Conservation (phyloP, 371 early-diverging fungal genomes). For the Coemansia sp. region DNA sequence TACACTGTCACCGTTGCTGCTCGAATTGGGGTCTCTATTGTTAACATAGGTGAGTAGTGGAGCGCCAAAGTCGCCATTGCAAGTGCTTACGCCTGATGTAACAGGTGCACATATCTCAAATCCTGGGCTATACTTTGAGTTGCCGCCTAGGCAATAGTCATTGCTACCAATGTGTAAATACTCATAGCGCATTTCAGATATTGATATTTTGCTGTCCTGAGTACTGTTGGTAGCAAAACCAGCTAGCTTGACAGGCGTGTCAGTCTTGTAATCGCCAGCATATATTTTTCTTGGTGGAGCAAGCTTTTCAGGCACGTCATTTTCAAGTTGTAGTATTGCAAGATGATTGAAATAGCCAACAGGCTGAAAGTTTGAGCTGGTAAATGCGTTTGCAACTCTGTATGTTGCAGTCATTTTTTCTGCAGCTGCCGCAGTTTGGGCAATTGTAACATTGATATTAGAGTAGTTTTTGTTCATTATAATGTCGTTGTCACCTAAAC, state of each 20-base stretch:
- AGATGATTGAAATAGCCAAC: background rate
- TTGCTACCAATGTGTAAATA: background rate
- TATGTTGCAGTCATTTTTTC: background rate
- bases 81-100: background rate
- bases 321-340: conserved; percentile 2
- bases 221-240: conserved; percentile 8
- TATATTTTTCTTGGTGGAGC: conserved; percentile 6
- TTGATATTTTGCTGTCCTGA: background rate
- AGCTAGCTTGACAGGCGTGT: background rate
- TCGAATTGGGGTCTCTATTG: background rate
- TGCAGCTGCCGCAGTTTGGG: background rate
- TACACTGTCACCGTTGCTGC: background rate
- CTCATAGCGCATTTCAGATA: conserved; percentile 6
- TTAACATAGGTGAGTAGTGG: background rate
- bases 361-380: background rate
- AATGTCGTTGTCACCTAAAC: background rate
- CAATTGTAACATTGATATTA: conserved; percentile 1
- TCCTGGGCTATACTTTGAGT: background rate
- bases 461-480: conserved; percentile 1
- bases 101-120: background rate
- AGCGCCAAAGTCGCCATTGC: conserved; percentile 1
- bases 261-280: background rate
- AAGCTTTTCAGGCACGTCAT: background rate
- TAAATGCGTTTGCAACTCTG: conserved; percentile 2
- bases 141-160: conserved; percentile 1